Evolutionary conservation across 2,329 filamentous ascomycete genomes (phyloP), one percentile per base, ranked within the genome.

Genomic region (Epichloe coenophiala): DNA sequence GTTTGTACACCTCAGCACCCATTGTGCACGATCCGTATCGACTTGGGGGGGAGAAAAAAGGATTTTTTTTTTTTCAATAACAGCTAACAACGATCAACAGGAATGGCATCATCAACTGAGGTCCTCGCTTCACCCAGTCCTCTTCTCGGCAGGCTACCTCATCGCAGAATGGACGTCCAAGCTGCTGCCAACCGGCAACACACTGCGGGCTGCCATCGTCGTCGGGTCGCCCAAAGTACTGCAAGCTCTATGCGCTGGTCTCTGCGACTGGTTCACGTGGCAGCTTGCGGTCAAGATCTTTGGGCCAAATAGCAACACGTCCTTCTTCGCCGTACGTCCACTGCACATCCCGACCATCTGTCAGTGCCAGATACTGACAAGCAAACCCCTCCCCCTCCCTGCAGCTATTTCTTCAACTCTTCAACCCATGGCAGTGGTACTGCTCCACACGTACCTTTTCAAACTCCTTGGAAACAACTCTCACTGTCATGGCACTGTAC

Each of bases 361-460:
- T 13, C 36, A 38, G 13, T 13, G 27, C 27, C 27, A 31, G 27
- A 31, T 31, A 38, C 36, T 38, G 1, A 38, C 36, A 38, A 38
- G 15, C 6, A n/a, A 39, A 5, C 35, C 19, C 23, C 44, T 12
- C 35, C 19, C 23, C 44, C 17, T 19, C 5, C 35, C 19, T 5
- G 33, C 11, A 69, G 66, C 61, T 69, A 15, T 62, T 68, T 50
- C 61, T 69, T 35, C 62, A 67, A 38, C 58, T 68, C 27, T 60
- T 64, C 51, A 68, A 59, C 49, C 65, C 93, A 6, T 98, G 93
- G 89, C 88, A 96, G 65, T 97, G 88, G 87, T 97, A 93, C 68
- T 93, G 85, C 68, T 93, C 89, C 1, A 91, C 89, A 0, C 79
- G 93, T 45, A 95, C 93, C 1, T 84, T 98, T 61, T 96, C 91